phyloP scores from a whole-genome alignment of 768 basidiomycete genomes.

The Kondoa subrosea region DNA sequence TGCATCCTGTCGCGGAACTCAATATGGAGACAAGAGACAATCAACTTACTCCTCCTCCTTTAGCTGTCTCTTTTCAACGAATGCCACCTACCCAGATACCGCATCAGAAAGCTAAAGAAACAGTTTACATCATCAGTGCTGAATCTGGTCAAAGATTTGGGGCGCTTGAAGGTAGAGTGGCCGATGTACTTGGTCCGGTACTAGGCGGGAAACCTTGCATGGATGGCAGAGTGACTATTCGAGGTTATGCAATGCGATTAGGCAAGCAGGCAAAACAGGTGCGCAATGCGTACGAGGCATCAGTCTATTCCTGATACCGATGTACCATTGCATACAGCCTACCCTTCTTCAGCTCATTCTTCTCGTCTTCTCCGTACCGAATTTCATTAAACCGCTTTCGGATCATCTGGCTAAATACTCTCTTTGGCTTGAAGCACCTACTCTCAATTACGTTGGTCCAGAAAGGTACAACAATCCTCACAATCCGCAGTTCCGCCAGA shows the following conservation, averaged over 20 bases:
- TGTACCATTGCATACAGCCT: neutral
- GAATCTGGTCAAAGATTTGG: conserved; percentile 2
- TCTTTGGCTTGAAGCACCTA: neutral
- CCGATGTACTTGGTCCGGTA: neutral
- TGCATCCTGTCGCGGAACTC: neutral
- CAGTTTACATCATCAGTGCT: neutral
- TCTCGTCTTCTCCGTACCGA: neutral
- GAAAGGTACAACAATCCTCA: conserved; percentile 10
- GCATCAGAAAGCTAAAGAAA: neutral
- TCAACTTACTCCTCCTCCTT: neutral
- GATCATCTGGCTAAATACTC: conserved; percentile 3
- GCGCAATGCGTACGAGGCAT: neutral
- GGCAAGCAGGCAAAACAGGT: neutral
- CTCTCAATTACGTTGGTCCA: neutral
- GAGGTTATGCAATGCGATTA: neutral
- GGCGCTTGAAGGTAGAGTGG: neutral
- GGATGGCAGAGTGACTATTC: neutral
- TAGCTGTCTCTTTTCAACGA: neutral
- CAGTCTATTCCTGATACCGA: neutral
- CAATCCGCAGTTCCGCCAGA: neutral
- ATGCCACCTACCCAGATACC: neutral
- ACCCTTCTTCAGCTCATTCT: neutral
- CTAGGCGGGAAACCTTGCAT: conserved; percentile 7
- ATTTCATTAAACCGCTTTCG: neutral
- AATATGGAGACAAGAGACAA: neutral